These are phyloP conservation scores for Cylindrotheca fusiformis DNA, from an alignment of 108 stramenopile genomes.

Conservation along the genomic window DNA sequence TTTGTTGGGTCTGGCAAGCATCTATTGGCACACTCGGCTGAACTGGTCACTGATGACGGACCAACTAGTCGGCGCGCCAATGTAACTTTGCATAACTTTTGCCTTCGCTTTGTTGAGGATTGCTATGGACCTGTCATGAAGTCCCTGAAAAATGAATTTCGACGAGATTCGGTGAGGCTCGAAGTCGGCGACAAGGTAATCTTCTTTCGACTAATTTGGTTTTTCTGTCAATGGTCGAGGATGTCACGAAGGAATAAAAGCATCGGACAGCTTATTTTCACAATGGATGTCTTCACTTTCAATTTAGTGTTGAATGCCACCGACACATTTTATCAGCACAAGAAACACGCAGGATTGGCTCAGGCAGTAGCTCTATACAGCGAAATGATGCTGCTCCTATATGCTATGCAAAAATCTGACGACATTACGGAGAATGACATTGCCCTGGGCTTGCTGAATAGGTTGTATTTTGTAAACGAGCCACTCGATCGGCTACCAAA, in stretches of 20 bases:
- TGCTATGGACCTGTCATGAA: conserved; percentile 90
- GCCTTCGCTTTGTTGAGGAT: conserved; percentile 56
- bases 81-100: conserved; percentile 62
- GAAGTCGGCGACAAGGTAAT: conserved; percentile 72
- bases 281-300: conserved; percentile 92
- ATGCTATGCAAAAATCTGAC: conserved; percentile 62
- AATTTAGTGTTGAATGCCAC: conserved; percentile 78
- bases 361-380: conserved; percentile 72
- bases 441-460: conserved; percentile 81
- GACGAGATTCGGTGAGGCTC: conserved; percentile 76
- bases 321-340: conserved; percentile 68
- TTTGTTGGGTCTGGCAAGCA: conserved; percentile 65
- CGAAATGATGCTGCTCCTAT: conserved; percentile 83
- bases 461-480: conserved; percentile 75
- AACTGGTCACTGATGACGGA: conserved; percentile 20
- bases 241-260: conserved; percentile 19
- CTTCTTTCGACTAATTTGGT: conserved; percentile 83
- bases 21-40: conserved; percentile 31
- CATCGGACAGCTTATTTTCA: conserved; percentile 72
- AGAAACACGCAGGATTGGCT: conserved; percentile 59
- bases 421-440: conserved; percentile 81
- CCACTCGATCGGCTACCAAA: conserved; percentile 76
- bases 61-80: conserved; percentile 54
- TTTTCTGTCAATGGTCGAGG: conserved; percentile 85
- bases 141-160: conserved; percentile 88